phyloP scores from a whole-genome alignment of 139 green algal genomes.

The Haematococcus sp. region DNA sequence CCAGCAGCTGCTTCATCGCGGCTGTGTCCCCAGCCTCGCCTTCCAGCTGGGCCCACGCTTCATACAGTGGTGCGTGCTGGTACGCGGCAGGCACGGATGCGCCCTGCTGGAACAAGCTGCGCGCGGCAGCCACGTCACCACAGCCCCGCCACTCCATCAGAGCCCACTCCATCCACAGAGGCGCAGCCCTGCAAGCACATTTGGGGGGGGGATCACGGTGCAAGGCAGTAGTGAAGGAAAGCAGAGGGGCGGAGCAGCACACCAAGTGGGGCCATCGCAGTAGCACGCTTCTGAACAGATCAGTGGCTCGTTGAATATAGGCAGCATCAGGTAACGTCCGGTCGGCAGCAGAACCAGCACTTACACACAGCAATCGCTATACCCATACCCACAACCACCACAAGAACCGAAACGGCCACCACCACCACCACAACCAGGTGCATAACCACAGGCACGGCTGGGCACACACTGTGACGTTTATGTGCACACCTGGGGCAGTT shows the following conservation, averaged over 20 bases:
- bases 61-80: slow-evolving; percentile 58
- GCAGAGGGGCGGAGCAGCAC: no score
- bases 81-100: slow-evolving; percentile 22
- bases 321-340: background rate
- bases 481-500: slow-evolving; percentile 48
- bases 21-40: slow-evolving; percentile 8
- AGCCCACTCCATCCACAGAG: slow-evolving; percentile 77
- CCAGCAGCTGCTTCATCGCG: slow-evolving; percentile 11
- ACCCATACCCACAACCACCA: no score
- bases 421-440: no score
- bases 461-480: background rate
- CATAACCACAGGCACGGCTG: no score
- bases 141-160: slow-evolving; percentile 54
- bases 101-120: slow-evolving; percentile 54
- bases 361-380: no score
- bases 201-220: background rate
- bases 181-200: slow-evolving; percentile 31
- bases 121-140: slow-evolving; percentile 27
- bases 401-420: no score
- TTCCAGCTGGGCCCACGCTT: slow-evolving; percentile 55
- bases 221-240: no score
- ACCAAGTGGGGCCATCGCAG: no score
- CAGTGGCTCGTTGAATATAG: no score
- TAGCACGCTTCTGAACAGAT: no score
- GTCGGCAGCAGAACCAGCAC: background rate